These are phyloP conservation scores for Brasenia schreberi DNA, from an alignment of 164 flowering plant species.

Conservation along the genomic window DNA sequence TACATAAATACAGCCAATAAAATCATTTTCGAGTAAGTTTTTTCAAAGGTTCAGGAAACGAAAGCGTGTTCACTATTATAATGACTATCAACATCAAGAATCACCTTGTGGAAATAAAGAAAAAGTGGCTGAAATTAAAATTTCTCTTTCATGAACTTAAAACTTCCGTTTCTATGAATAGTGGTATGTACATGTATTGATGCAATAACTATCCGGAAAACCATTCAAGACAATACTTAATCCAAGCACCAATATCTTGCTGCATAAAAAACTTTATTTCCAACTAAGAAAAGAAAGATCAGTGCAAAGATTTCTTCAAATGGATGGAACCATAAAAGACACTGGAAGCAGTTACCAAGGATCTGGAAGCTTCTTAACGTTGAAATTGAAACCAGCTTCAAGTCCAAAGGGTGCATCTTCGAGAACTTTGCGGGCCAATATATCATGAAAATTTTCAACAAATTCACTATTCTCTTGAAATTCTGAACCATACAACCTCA, in stretches of 20 bases:
- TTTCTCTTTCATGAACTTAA: no score
- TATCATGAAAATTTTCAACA: slow-evolving; percentile 4
- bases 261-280: background rate
- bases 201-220: no score
- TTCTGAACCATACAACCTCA: slow-evolving; percentile 5
- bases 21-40: background rate
- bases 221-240: no score
- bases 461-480: background rate
- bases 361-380: slow-evolving; percentile 30
- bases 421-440: slow-evolving; percentile 10
- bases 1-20: background rate
- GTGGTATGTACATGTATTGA: no score
- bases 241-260: background rate
- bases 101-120: no score
- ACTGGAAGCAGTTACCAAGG: slow-evolving; percentile 34
- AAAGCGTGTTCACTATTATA: no score
- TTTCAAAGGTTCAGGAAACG: no score
- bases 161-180: no score
- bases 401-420: slow-evolving; percentile 18
- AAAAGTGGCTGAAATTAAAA: no score
- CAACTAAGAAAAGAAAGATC: background rate
- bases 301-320: background rate
- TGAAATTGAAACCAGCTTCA: slow-evolving; percentile 15
- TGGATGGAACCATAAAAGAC: background rate
- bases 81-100: no score